Evolutionary conservation across 192 early-diverging fungal genomes (phyloP), one percentile per base, ranked within the genome.

Genomic region (Thamnidium elegans): DNA sequence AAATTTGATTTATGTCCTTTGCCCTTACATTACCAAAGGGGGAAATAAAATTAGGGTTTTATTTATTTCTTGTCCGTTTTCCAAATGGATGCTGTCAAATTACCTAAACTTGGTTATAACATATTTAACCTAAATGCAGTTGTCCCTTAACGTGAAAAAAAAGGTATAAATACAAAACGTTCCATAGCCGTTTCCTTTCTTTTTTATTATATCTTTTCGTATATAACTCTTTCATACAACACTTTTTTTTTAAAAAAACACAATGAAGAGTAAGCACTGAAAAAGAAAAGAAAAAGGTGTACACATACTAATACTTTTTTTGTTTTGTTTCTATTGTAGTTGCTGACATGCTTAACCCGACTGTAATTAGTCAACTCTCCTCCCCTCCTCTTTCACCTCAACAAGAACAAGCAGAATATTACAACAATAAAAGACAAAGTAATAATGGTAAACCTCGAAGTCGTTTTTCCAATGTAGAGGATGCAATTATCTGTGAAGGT

Each of bases 401-500:
- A 58, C 42, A 56, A 30, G 13, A 45, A 4, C 45, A 61, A 15
- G 9, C 8, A 9, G 26, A 26, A 7, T 26, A 45, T 30, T 30
- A 0, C 15, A 46, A 48, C 21, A 15, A 48, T 48, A 48, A 15
- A 17, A 56, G 19, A 10, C 19, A 20, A n/a, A 59, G 34, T 21
- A 44, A 21, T 36, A 34, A 39, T 13, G 50, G 44, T n/a, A 73
- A 68, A 26, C 66, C 71, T 23, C 71, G 71, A 32, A 73, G 71
- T 34, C 48, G 71, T 48, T 73, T 73, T 21, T 73, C 71, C n/a
- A 52, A 64, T 5, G 9, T 68, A 2, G 71, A 73, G 68, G 71
- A 73, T 48, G 56, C 58, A 7, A 67, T 73, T 6, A 73, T 73
- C 8, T 73, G 71, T 19, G 55, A 73, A 60, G 71, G 71, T 42